Evolutionary conservation across 768 basidiomycete species (phyloP).

Genomic region (Psilocybe subaeruginosa): DNA sequence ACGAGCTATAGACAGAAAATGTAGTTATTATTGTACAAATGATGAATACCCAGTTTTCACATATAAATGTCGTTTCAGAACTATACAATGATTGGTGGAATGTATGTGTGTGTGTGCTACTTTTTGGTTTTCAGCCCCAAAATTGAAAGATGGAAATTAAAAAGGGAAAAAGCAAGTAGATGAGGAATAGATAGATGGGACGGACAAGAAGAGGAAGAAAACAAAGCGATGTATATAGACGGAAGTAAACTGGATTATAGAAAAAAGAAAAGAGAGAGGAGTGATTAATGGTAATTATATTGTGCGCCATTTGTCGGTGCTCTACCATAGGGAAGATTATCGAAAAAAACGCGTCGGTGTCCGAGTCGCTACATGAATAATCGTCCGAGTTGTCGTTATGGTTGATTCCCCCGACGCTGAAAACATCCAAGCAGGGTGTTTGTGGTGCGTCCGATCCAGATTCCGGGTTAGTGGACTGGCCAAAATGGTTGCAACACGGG

Average conservation of each 20-base stretch:
- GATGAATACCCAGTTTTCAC: conserved; percentile 1
- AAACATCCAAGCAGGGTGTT: conserved; percentile 84
- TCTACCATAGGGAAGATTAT: too few species aligned
- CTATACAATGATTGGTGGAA: conserved; percentile 1
- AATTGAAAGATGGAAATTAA: too few species aligned
- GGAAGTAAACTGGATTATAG: conserved; percentile 8
- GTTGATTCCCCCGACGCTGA: conserved; percentile 54
- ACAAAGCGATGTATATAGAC: conserved; percentile 13
- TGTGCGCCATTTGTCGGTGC: too few species aligned
- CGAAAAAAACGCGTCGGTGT: conserved; percentile 66
- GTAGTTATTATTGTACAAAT: conserved; percentile 9
- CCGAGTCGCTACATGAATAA: conserved; percentile 50
- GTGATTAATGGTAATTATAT: too few species aligned
- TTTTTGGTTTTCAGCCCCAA: neutral
- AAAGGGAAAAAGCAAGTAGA: too few species aligned
- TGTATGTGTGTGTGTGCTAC: neutral
- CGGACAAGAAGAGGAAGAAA: neutral
- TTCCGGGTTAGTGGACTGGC: conserved; percentile 70
- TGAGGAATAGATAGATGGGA: too few species aligned
- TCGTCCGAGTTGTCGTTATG: conserved; percentile 54
- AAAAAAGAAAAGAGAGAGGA: too few species aligned
- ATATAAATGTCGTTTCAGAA: neutral
- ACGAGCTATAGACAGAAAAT: too few species aligned
- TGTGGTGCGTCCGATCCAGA: too few species aligned
- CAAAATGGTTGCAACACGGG: conserved; percentile 79